Percentiles rank a stretch among this genome's conserved stretches.
These are phyloP conservation scores for Carpinus viminea DNA, from an alignment of 306 rosid species.

Conservation along the genomic window DNA sequence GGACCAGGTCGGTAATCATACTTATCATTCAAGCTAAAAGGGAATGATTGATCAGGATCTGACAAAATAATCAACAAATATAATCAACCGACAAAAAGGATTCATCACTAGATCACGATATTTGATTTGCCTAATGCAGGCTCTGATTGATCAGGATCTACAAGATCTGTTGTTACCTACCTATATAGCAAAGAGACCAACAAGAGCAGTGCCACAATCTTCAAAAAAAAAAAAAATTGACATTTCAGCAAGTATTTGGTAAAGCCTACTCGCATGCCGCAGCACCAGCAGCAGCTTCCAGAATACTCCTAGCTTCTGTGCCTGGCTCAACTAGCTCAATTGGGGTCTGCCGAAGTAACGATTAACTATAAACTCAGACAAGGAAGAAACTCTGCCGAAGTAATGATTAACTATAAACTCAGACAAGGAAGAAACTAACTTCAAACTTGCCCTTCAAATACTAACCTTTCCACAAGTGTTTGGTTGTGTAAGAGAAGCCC, in stretches of 20 bases:
- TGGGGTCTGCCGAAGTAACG: conserved; percentile 52
- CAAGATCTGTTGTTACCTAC: background rate
- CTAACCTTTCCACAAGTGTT: conserved; percentile 79
- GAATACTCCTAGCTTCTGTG: conserved; percentile 67
- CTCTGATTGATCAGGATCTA: background rate
- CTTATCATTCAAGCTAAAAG: too few species aligned
- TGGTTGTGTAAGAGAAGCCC: conserved; percentile 58
- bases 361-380: conserved; percentile 12
- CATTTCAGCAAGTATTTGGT: conserved; percentile 17
- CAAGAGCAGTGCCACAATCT: conserved; percentile 6
- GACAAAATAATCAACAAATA: too few species aligned
- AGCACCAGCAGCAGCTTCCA: conserved; percentile 52
- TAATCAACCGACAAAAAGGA: too few species aligned
- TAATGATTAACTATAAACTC: conserved; percentile 13
- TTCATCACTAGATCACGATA: too few species aligned
- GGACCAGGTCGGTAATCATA: too few species aligned
- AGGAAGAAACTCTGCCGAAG: background rate
- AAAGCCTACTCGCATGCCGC: conserved; percentile 34
- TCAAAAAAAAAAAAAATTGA: too few species aligned
- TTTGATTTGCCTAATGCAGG: too few species aligned
- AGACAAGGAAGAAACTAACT: background rate
- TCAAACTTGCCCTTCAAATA: conserved; percentile 10
- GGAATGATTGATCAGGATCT: too few species aligned
- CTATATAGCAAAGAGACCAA: background rate
- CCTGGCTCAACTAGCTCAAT: conserved; percentile 61